Evolutionary conservation across 2,329 filamentous ascomycete species (phyloP).

Genomic region (Trichoderma gracile): DNA sequence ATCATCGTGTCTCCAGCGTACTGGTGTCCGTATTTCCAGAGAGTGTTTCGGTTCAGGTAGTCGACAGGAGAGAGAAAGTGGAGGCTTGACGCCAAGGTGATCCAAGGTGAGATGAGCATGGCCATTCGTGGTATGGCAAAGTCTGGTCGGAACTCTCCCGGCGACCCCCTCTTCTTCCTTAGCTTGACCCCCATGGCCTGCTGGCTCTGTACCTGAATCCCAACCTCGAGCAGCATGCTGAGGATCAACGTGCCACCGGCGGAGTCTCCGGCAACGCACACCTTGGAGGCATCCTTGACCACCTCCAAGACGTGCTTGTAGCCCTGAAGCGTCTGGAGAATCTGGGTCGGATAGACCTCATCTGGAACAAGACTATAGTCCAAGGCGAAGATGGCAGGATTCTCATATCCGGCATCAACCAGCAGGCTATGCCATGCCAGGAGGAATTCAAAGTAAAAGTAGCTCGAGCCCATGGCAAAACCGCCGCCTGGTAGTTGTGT

Average conservation of each 20-base stretch:
- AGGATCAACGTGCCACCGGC: constrained; percentile 75
- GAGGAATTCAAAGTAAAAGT: constrained; percentile 85
- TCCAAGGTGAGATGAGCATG: constrained; percentile 78
- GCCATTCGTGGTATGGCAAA: constrained; percentile 53
- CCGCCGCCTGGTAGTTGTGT: constrained; percentile 62
- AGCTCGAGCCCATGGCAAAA: constrained; percentile 77
- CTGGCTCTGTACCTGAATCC: constrained; percentile 37
- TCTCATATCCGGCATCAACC: constrained; percentile 63
- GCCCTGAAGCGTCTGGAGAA: constrained; percentile 67
- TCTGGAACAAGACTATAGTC: constrained; percentile 82
- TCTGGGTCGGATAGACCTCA: constrained; percentile 69
- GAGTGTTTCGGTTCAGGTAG: constrained; percentile 66
- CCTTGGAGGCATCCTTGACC: constrained; percentile 57
- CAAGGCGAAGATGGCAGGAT: constrained; percentile 76
- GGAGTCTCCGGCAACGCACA: constrained; percentile 77
- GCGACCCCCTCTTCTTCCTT: constrained; percentile 24
- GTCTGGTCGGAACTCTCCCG: constrained; percentile 27
- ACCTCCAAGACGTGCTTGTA: constrained; percentile 69
- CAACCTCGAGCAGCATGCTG: constrained; percentile 69
- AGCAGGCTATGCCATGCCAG: constrained; percentile 70
- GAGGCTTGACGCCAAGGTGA: constrained; percentile 66
- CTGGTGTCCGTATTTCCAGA: constrained; percentile 69
- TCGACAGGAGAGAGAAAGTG: constrained; percentile 72
- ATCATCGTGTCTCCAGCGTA: constrained; percentile 55
- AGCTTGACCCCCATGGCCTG: constrained; percentile 28